Conservation (phyloP, 164 flowering plant species). For the Santalum album region DNA sequence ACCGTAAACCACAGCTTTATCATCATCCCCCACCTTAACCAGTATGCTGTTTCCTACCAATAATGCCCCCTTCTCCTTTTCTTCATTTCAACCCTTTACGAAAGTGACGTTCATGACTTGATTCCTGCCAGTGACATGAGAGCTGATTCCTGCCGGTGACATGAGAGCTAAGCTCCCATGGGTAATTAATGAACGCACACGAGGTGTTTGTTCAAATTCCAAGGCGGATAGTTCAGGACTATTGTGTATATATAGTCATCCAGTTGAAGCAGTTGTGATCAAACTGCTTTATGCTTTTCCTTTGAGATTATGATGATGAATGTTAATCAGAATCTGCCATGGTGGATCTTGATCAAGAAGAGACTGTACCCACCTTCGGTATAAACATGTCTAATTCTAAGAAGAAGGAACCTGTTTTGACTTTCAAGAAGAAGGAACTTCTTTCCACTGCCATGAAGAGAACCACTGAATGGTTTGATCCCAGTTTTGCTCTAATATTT, state of each 20-base stretch:
- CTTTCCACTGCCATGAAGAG: conserved; percentile 70
- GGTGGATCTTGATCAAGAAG: conserved; percentile 36
- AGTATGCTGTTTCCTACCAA: too few species aligned
- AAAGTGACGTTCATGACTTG: too few species aligned
- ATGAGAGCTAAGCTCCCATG: too few species aligned
- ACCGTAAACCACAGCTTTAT: conserved; percentile 2
- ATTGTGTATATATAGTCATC: too few species aligned
- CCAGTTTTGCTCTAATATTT: conserved; percentile 4
- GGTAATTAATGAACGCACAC: too few species aligned
- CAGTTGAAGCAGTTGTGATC: too few species aligned
- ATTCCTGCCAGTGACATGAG: too few species aligned
- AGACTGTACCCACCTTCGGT: conserved; percentile 14
- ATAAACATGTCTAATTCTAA: conserved; percentile 34
- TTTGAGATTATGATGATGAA: conserved; percentile 9
- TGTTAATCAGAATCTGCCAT: conserved; percentile 20
- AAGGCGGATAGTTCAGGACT: too few species aligned
- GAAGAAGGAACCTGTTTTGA: conserved; percentile 55
- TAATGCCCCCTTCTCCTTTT: conserved; percentile 8
- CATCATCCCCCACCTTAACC: neutral
- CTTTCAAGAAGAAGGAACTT: conserved; percentile 57
- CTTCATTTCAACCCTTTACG: neutral
- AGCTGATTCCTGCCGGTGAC: too few species aligned
- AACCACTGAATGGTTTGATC: conserved; percentile 79
- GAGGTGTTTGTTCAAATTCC: too few species aligned
- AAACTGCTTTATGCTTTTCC: too few species aligned